These are phyloP conservation scores for Dictyostelium purpureum DNA, from an alignment of 78 protist genomes.

Conservation along the genomic window DNA sequence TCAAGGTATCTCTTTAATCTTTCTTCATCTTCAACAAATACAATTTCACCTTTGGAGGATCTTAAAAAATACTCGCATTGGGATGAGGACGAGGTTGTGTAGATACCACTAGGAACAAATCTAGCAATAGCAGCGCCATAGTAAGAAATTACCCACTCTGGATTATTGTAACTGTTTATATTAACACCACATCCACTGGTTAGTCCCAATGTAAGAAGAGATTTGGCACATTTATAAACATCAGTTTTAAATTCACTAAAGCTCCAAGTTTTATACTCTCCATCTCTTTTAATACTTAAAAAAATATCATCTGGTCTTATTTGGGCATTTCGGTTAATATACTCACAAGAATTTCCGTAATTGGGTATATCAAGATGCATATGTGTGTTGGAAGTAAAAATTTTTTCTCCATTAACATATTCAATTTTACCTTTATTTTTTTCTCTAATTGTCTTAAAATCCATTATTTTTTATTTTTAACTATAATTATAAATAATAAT, in stretches of 20 bases:
- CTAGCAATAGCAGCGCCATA: conserved; percentile 83
- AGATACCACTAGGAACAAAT: conserved; percentile 88
- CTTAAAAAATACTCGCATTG: conserved; percentile 57
- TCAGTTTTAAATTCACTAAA: conserved; percentile 48
- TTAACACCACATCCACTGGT: conserved; percentile 21
- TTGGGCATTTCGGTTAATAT: too few relatives aligned
- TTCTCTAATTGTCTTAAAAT: too few relatives aligned
- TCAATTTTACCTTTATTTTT: too few relatives aligned
- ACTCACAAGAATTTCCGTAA: too few relatives aligned
- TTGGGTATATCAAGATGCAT: too few relatives aligned
- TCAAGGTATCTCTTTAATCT: conserved; percentile 28
- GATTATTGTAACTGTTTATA: conserved; percentile 88
- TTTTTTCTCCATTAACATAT: too few relatives aligned
- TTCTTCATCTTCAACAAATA: conserved; percentile 47
- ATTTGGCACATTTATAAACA: conserved; percentile 32
- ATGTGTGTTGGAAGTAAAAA: too few relatives aligned
- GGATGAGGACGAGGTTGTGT: conserved; percentile 65
- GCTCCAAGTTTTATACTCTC: conserved; percentile 66
- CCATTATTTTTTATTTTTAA: too few relatives aligned
- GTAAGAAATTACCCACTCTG: conserved; percentile 88
- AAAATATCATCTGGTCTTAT: too few relatives aligned
- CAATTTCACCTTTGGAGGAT: conserved; percentile 15
- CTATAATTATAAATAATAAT: too few relatives aligned
- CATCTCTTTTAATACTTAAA: conserved; percentile 30
- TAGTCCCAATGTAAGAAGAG: conserved; percentile 61